phyloP scores from a whole-genome alignment of 2,329 filamentous ascomycete species.

The Sclerotinia sclerotiorum region DNA sequence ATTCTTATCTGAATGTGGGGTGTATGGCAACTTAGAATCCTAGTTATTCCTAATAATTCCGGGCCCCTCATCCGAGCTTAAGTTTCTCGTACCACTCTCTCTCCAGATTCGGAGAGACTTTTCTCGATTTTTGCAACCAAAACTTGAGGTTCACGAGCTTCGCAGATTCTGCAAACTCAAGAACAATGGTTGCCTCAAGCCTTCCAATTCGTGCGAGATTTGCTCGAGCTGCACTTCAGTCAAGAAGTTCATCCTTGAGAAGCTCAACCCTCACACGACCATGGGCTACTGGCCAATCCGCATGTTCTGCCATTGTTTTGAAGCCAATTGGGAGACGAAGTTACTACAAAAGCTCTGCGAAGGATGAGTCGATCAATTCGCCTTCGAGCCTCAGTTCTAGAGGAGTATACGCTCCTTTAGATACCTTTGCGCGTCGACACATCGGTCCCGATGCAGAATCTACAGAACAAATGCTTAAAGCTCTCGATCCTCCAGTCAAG shows the following conservation, averaged over 20 bases:
- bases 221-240: constrained; percentile 29
- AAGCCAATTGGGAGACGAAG: constrained; percentile 33
- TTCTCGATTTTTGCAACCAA: background rate
- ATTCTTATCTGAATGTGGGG: constrained; percentile 16
- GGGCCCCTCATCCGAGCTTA: constrained; percentile 30
- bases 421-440: constrained; percentile 74
- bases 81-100: constrained; percentile 8
- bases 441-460: constrained; percentile 77
- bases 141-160: constrained; percentile 7
- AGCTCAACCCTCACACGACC: constrained; percentile 30
- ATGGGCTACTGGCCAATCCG: constrained; percentile 32
- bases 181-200: constrained; percentile 34
- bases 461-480: constrained; percentile 74
- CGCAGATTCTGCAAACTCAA: constrained; percentile 14
- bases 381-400: constrained; percentile 30
- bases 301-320: constrained; percentile 24
- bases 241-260: constrained; percentile 26
- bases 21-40: background rate
- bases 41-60: constrained; percentile 27
- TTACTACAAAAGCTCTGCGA: constrained; percentile 40
- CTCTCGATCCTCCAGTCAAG: constrained; percentile 69
- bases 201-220: constrained; percentile 34
- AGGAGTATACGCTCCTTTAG: constrained; percentile 48
- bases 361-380: constrained; percentile 34
- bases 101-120: background rate